phyloP scores from a whole-genome alignment of 306 rosid genomes.

The Hylodesmum podocarpum region DNA sequence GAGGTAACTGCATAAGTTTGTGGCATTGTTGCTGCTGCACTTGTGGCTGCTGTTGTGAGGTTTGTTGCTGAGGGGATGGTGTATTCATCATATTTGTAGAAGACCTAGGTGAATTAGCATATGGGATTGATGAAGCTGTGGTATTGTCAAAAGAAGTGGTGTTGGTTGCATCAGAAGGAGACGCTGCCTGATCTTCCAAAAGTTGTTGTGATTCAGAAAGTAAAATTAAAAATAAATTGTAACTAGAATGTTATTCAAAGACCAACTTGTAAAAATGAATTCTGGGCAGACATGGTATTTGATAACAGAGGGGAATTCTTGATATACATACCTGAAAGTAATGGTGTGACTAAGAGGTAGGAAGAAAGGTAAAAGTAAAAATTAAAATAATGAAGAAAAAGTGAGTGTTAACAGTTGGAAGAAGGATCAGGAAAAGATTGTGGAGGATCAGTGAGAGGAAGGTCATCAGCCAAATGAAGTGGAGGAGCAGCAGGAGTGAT shows the following conservation, averaged over 20 bases:
- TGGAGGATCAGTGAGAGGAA: conserved; percentile 52
- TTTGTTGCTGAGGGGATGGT: conserved; percentile 96
- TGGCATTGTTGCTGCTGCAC: conserved; percentile 57
- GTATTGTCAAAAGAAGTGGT: conserved; percentile 75
- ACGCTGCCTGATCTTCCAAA: conserved; percentile 89
- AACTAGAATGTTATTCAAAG: conserved; percentile 15
- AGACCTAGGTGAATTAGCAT: conserved; percentile 97
- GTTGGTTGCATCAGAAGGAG: conserved; percentile 74
- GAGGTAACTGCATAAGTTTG: conserved; percentile 81
- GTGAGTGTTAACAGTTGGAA: conserved; percentile 42
- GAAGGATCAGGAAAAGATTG: conserved; percentile 66
- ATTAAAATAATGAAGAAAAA: no score
- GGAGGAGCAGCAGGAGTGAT: conserved; percentile 77
- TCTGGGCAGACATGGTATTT: conserved; percentile 61
- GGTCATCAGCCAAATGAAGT: conserved; percentile 77
- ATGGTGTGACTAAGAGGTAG: no score
- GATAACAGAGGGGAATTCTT: conserved; percentile 67
- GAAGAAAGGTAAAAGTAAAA: no score
- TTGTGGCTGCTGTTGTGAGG: conserved; percentile 58
- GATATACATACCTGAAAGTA: conserved; percentile 63
- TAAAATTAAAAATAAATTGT: conserved; percentile 20
- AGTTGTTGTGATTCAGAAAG: conserved; percentile 79
- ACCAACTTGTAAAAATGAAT: conserved; percentile 70
- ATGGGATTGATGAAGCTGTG: conserved; percentile 78
- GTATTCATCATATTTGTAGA: conserved; percentile 75